A percentile compares a stretch with the other conserved stretches of the same genome.
Conservation (phyloP, 1,139 yeast genomes). For the Kluyveromyces marxianus region DNA sequence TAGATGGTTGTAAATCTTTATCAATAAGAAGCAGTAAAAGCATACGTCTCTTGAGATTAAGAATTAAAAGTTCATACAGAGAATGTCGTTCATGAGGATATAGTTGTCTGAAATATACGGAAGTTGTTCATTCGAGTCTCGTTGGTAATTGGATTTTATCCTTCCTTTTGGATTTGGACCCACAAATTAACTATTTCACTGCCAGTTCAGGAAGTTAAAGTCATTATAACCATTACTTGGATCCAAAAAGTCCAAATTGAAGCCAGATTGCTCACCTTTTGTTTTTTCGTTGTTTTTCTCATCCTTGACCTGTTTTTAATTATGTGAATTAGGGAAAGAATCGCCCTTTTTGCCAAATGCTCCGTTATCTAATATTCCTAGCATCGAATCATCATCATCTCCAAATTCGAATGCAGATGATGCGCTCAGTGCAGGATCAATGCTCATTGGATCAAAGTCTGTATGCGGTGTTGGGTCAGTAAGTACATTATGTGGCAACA, state of each 20-base stretch:
- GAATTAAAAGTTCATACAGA: no score
- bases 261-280: constrained; percentile 9
- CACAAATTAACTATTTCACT: not conserved
- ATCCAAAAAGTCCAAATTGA: constrained; percentile 18
- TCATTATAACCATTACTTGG: constrained; percentile 14
- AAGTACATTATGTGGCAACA: constrained; percentile 7
- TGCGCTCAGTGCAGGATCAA: constrained; percentile 11
- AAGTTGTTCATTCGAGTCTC: no score
- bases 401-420: constrained; percentile 9
- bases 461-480: constrained; percentile 11
- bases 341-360: constrained; percentile 2
- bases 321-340: not conserved
- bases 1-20: no score
- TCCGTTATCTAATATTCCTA: not conserved
- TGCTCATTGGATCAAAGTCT: constrained; percentile 11
- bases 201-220: constrained; percentile 22
- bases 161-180: no score
- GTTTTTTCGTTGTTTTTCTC: constrained; percentile 1
- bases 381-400: constrained; percentile 9
- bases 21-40: no score
- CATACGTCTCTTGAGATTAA: no score
- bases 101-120: no score
- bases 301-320: not conserved
- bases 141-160: no score
- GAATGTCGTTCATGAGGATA: no score